phyloP scores from a whole-genome alignment of 2,329 filamentous ascomycete genomes.

The Achaetomium macrosporum region DNA sequence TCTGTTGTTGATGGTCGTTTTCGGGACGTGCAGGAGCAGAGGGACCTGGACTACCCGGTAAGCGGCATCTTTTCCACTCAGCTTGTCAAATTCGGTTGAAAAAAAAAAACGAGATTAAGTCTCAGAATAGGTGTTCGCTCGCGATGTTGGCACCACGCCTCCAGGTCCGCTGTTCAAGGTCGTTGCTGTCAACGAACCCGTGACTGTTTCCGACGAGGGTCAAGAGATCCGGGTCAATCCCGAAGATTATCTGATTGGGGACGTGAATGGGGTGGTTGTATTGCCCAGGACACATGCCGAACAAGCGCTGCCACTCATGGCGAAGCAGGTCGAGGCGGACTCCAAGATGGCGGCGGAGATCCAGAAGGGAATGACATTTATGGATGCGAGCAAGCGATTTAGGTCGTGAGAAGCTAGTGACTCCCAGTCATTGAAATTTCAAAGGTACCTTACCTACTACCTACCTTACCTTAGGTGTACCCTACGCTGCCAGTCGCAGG shows the following conservation, averaged over 20 bases:
- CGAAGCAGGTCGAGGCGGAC: slow-evolving; percentile 38
- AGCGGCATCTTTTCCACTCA: background rate
- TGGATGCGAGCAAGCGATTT: slow-evolving; percentile 40
- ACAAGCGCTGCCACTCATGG: slow-evolving; percentile 36
- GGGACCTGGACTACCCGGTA: slow-evolving; percentile 41
- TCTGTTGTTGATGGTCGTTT: slow-evolving; percentile 48
- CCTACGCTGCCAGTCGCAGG: no score
- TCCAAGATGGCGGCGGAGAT: slow-evolving; percentile 37
- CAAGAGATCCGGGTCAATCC: slow-evolving; percentile 36
- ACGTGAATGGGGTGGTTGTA: slow-evolving; percentile 42
- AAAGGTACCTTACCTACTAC: no score
- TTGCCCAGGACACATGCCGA: slow-evolving; percentile 36
- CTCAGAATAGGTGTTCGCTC: slow-evolving; percentile 34
- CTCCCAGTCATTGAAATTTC: no score
- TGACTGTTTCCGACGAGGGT: slow-evolving; percentile 34
- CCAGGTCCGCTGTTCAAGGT: slow-evolving; percentile 39
- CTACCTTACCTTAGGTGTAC: no score
- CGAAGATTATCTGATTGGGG: slow-evolving; percentile 41
- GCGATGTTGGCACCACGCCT: slow-evolving; percentile 40
- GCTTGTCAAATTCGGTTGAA: background rate
- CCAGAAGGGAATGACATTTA: slow-evolving; percentile 38
- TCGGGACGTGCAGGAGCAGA: slow-evolving; percentile 49
- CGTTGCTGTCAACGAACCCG: slow-evolving; percentile 36
- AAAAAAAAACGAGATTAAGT: background rate
- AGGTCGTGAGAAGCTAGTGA: slow-evolving; percentile 21